Evolutionary conservation across 2,329 filamentous ascomycete genomes (phyloP).

Genomic region (Penicillium occitanis): DNA sequence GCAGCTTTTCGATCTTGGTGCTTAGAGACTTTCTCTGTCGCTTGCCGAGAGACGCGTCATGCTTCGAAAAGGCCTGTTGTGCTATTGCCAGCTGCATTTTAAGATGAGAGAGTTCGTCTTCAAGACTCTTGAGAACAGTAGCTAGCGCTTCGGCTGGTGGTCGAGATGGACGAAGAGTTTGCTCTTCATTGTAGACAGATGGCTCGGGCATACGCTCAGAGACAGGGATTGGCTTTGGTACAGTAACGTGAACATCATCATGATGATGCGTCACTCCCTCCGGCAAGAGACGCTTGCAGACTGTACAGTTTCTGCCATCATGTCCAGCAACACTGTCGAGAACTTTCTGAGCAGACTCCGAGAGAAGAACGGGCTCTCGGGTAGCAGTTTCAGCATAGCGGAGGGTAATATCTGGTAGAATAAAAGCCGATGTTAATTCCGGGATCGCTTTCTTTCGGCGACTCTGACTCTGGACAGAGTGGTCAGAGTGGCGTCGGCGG

Average conservation of each 20-base stretch:
- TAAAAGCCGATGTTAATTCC: conserved; percentile 65
- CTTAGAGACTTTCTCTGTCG: conserved; percentile 63
- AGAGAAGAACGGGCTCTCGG: conserved; percentile 35
- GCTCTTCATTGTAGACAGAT: conserved; percentile 53
- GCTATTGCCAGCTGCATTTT: conserved; percentile 66
- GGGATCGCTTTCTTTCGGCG: conserved; percentile 51
- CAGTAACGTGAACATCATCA: conserved; percentile 30
- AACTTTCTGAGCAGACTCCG: conserved; percentile 42
- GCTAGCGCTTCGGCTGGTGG: conserved; percentile 71
- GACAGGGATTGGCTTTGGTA: conserved; percentile 53
- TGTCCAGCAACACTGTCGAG: conserved; percentile 49
- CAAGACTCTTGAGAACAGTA: conserved; percentile 76
- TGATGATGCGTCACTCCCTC: conserved; percentile 39
- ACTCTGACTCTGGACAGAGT: conserved; percentile 51
- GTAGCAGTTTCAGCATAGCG: conserved; percentile 32
- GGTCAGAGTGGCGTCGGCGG: conserved; percentile 42
- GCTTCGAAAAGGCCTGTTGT: conserved; percentile 62
- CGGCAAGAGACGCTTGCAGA: conserved; percentile 50
- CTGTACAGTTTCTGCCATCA: conserved; percentile 56
- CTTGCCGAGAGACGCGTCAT: conserved; percentile 66
- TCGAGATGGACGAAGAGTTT: conserved; percentile 63
- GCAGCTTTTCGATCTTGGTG: conserved; percentile 60
- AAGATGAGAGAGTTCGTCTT: conserved; percentile 77
- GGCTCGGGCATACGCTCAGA: conserved; percentile 49
- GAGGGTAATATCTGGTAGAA: conserved; percentile 63